A percentile compares a stretch with the other conserved stretches of the same genome.
Conservation (phyloP, 192 early-diverging fungal species). For the Coemansia sp. region DNA sequence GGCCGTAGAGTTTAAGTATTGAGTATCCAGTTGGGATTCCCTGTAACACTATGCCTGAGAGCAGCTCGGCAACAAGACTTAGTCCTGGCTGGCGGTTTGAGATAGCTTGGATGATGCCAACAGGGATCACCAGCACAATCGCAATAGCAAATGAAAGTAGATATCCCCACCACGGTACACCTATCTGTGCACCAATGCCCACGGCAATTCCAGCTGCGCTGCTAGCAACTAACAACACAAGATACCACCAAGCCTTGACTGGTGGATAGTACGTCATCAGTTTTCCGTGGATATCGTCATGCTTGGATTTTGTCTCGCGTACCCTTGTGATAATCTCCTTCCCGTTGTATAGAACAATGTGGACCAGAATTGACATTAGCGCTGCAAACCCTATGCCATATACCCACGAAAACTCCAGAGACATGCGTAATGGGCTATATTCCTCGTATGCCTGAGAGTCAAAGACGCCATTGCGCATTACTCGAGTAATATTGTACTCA, state of each 20-base stretch:
- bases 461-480: slow-evolving; percentile 58
- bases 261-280: slow-evolving; percentile 72
- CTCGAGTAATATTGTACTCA: slow-evolving; percentile 59
- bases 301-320: slow-evolving; percentile 59
- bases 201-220: slow-evolving; percentile 55
- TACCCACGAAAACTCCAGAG: slow-evolving; percentile 65
- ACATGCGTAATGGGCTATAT: slow-evolving; percentile 69
- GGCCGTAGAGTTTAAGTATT: slow-evolving; percentile 82
- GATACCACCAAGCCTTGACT: slow-evolving; percentile 78
- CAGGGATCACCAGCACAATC: slow-evolving; percentile 68
- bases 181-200: slow-evolving; percentile 62
- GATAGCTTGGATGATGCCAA: slow-evolving; percentile 80
- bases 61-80: slow-evolving; percentile 79
- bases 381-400: slow-evolving; percentile 72
- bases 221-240: slow-evolving; percentile 56
- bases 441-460: slow-evolving; percentile 58
- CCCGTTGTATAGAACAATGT: slow-evolving; percentile 67
- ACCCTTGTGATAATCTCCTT: slow-evolving; percentile 65
- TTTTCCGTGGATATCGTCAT: slow-evolving; percentile 72
- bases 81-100: slow-evolving; percentile 75
- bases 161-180: slow-evolving; percentile 81
- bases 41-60: slow-evolving; percentile 76
- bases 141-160: slow-evolving; percentile 65
- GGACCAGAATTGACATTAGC: slow-evolving; percentile 68
- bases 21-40: slow-evolving; percentile 79